A percentile compares a stretch with the other conserved stretches of the same genome.
phyloP scores from a whole-genome alignment of 1,139 yeast species.

The Blastobotrys proliferans region DNA sequence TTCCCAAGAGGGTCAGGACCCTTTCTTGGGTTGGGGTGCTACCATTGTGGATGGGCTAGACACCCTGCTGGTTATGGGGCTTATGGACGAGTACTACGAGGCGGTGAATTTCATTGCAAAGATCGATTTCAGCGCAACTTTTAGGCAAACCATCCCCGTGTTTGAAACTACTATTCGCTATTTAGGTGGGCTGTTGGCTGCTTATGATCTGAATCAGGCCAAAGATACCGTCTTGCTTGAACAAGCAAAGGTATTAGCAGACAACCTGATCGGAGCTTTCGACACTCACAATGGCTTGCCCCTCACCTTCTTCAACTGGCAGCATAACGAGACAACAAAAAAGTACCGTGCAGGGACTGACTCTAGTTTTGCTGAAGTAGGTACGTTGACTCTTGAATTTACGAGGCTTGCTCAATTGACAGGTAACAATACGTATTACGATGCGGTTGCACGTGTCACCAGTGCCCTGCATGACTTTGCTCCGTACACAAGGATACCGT shows the following conservation, averaged over 20 bases:
- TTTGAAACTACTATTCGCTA: conserved; percentile 69
- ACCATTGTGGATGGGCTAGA: conserved; percentile 66
- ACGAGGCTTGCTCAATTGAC: conserved; percentile 65
- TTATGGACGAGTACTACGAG: conserved; percentile 48
- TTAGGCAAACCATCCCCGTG: conserved; percentile 49
- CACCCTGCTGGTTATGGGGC: conserved; percentile 60
- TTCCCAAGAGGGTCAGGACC: conserved; percentile 33
- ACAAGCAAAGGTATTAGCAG: conserved; percentile 62
- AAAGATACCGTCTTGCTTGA: conserved; percentile 45
- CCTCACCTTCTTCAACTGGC: conserved; percentile 55
- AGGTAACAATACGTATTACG: conserved; percentile 48
- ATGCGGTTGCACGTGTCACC: conserved; percentile 46
- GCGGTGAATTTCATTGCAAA: conserved; percentile 50
- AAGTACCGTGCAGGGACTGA: conserved; percentile 31
- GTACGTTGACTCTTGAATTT: conserved; percentile 66
- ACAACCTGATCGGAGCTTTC: conserved; percentile 62
- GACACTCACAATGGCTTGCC: conserved; percentile 71
- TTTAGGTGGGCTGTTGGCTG: conserved; percentile 69
- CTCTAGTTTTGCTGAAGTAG: conserved; percentile 60
- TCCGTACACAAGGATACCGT: conserved; percentile 34
- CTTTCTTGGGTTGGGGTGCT: conserved; percentile 48
- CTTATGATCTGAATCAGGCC: conserved; percentile 60
- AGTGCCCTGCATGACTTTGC: conserved; percentile 37
- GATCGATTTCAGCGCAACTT: conserved; percentile 49
- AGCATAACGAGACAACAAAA: conserved; percentile 38